Evolutionary conservation across 768 basidiomycete genomes (phyloP), one percentile per base, ranked within the genome.

Genomic region (Albatrellus ellisii): DNA sequence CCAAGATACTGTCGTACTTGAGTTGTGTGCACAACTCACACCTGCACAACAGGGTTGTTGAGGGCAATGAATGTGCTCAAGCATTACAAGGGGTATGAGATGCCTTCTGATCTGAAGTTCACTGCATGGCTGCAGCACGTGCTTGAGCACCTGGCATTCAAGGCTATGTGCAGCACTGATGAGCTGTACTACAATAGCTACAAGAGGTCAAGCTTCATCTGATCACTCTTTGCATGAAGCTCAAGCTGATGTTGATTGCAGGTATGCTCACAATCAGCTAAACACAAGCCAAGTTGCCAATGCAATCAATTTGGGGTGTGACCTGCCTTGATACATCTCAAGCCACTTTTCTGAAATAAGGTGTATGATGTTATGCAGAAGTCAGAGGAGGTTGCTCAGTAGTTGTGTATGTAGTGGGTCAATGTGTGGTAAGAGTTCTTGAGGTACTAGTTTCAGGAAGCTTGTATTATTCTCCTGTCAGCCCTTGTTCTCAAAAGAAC

Each of bases 201-300:
- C 47, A 80, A 84, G 50, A 65, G 79, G 79, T 21, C 26, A 12
- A n/a, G 15, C 3, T 11, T 20, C 25, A 11, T 25, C 25, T 14
- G 39, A 20, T 37, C 24, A 12, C 0, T 15, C 25, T 20, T 17
- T 46, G 25, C 11, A 4, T 42, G 17, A 43, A n/a, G 26, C 14
- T 24, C n/a, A n/a, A n/a, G n/a, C n/a, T n/a, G n/a, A n/a, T n/a
- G n/a, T n/a, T n/a, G 20, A 27, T 5, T 26, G 21, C 45, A 85
- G 82, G 53, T 85, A 84, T 52, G 81, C 82, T 0, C 77, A 73
- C 53, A 86, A 86, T 52, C 66, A 80, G 24, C 79, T 81, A 3
- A 79, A 83, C 53, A 83, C 81, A 3, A 82, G 80, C 50, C 76
- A 77, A 51, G 77, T 82, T 9, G 81, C 80, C 4, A 75, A 73